Evolutionary conservation across 2,329 filamentous ascomycete species (phyloP), one percentile per base, ranked within the genome.

Genomic region (Fusarium succisae): DNA sequence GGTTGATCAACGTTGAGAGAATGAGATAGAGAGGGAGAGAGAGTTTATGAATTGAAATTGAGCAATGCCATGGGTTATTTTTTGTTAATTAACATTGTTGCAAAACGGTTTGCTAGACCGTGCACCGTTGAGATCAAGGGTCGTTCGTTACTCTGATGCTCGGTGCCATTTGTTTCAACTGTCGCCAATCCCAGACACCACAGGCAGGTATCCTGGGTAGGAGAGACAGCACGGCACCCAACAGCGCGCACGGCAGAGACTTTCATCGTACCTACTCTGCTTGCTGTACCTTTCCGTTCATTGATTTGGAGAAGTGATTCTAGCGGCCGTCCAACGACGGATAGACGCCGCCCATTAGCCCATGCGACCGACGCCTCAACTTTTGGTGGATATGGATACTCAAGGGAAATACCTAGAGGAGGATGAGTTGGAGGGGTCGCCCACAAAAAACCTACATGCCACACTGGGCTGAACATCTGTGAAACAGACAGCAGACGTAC

Each of bases 321-420:
- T 73, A 73, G 71, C 66, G 71, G 70, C 66, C 71, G 71, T 73
- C 71, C 62, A 58, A 61, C 70, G 66, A 74, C 62, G 70, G 70
- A 74, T 74, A 66, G 66, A 60, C 62, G 70, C 66, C 56, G 70
- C 62, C 56, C 35, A 70, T 53, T 51, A 73, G 66, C 66, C 61
- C 62, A 73, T 74, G 66, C 70, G 66, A 58, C 70, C 61, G 70
- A 62, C 70, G 70, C 70, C 70, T 74, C 66, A 70, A 74, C 61
- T 61, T 66, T 67, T 67, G 67, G 66, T 63, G 62, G 50, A 63
- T 44, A 66, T 65, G 45, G 62, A 41, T 61, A 20, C 18, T 35
- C n/a, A 53, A 65, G 45, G 60, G 63, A 65, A 51, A 48, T 39
- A 30, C 45, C 45, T 50, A 41, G 62, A 66, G 30, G 22, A 20